These are phyloP conservation scores for Stentor roeselii DNA, from an alignment of 73 alveolate species.

Conservation along the genomic window DNA sequence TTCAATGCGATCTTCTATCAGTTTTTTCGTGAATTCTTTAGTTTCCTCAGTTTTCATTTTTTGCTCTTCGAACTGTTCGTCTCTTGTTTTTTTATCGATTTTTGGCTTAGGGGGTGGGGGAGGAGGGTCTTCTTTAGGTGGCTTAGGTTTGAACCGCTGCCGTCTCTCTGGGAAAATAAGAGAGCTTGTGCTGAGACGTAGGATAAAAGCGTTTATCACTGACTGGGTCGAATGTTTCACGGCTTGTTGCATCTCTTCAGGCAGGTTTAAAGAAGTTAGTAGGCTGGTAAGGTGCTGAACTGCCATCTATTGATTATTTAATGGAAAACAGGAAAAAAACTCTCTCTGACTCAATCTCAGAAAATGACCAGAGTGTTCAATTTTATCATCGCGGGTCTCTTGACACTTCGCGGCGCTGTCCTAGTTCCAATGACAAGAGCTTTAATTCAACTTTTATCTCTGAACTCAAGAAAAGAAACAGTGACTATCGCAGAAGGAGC, in stretches of 20 bases:
- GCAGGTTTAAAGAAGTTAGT: background rate
- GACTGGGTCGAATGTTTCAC: background rate
- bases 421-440: background rate
- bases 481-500: background rate
- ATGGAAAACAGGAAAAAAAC: background rate
- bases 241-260: background rate
- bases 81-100: background rate
- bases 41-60: background rate
- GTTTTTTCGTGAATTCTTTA: background rate
- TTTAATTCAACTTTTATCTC: no score
- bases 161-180: background rate
- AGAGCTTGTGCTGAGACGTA: background rate
- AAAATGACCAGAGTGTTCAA: background rate
- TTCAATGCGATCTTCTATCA: background rate
- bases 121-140: background rate
- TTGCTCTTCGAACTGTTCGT: background rate
- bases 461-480: background rate
- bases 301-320: background rate
- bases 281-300: background rate
- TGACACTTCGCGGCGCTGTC: background rate
- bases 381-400: background rate
- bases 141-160: background rate
- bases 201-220: background rate
- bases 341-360: background rate
- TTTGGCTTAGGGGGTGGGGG: slow-evolving; percentile 9